Base-by-base conservation (phyloP, 1,284 basidiomycete species). In the Cystobasidiaceae sp. region DNA sequence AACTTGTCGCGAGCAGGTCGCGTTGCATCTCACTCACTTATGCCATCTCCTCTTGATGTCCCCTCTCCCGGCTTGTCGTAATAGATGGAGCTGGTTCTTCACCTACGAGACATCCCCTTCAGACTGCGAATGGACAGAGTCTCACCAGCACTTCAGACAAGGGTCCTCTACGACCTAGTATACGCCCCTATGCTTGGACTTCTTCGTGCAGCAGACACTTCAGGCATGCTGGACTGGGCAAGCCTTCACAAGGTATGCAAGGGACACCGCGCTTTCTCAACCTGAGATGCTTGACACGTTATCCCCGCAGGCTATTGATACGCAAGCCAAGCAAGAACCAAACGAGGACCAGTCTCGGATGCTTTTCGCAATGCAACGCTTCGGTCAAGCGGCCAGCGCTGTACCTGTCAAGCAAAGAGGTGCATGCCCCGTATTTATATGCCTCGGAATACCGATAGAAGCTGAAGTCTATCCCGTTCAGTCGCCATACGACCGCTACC, bases 41-140 rank as follows among this genome's bases (percentile, higher is more conserved):
- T n/a, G n/a, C n/a, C n/a, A n/a, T n/a, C n/a, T n/a, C n/a, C n/a
- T n/a, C n/a, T n/a, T 15, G 43, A 23, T 6, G 7, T 27, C 11
- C 17, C 34, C 32, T 25, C 37, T 37, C 30, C 27, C 3, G 21
- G 41, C 2, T 19, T n/a, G 9, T 23, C 5, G 23, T 2, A 8
- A 44, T 41, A 56, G 54, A 44, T 56, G 49, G 60, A 62, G 33
- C 23, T 62, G 28, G 34, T 54, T 19, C 60, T 62, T 13, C 49
- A 34, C n/a, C 50, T 62, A 7, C 25, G 33, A 17, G 46, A 37
- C 5, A 25, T 62, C 4, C 27, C 32, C 7, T 62, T 62, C 41
- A 52, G 49, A 43, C 37, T 62, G 9, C 27, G 60, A 19, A 23
- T 62, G 9, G 60, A 62, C 50, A 54, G 44, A 32, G 33, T 62